Base-by-base conservation (phyloP, 768 basidiomycete species). In the Trametes villosa region DNA sequence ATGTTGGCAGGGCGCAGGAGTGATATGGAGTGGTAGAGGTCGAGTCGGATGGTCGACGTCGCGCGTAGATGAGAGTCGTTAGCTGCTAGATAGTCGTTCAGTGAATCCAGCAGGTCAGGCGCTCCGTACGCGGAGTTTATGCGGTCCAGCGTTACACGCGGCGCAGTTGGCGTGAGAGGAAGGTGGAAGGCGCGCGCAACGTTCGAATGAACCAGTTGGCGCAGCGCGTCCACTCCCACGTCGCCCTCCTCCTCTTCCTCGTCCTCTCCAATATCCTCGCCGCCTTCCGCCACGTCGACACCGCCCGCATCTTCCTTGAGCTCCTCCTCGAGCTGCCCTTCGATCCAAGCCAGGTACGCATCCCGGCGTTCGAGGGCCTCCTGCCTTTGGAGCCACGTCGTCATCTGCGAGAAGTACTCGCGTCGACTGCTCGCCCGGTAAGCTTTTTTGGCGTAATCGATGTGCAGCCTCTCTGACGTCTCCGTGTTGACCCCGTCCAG, bases 401-500 rank as follows among this genome's bases (percentile, higher is more conserved):
- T 58, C 68, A 68, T 68, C 57, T 67, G 66, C 12, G 29, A 27
- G 13, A 63, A 31, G 44, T 60, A 67, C 41, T 70, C 59, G 13
- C 46, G 44, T 18, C 52, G 45, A 47, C 65, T 70, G 7, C 57
- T 63, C 5, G 60, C 66, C 8, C 66, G 49, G 49, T 68, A 71
- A 3, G 49, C 62, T 12, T 57, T 30, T 51, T 70, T 70, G 17
- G 64, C 55, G 15, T 40, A 54, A 24, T 65, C 57, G 29, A 68
- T 70, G 48, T 70, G 70, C 0, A 68, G 56, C 9, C 54, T 52
- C 60, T 71, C 67, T 3, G 67, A 57, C 0, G 59, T 47, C 57
- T 71, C 70, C 1, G 70, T 70, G 46, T 55, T 62, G 51, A 51
- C 22, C 22, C 76, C 76, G 57, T 80, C 77, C 1, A 73, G 65